Evolutionary conservation across 306 rosid genomes (phyloP).

Genomic region (Benincasa hispida): DNA sequence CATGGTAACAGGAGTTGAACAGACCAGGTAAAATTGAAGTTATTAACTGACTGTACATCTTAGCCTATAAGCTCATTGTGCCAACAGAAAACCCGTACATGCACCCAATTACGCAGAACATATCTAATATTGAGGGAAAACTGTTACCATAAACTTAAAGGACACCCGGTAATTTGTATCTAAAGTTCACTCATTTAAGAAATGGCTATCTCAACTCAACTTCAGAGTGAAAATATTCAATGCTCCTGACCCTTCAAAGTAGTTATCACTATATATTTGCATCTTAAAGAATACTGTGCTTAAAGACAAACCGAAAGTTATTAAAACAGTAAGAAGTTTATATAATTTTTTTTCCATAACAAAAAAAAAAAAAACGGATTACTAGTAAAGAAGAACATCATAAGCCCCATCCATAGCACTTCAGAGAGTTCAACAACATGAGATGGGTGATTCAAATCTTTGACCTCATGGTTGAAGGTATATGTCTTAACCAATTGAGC

Average conservation of each 20-base stretch:
- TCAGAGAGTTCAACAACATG: neutral
- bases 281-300: neutral
- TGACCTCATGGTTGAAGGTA: neutral
- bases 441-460: neutral
- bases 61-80: neutral
- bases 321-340: neutral
- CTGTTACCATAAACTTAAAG: neutral
- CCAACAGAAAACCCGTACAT: neutral
- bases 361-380: too few relatives aligned
- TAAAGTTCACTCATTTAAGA: neutral
- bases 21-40: neutral
- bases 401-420: neutral
- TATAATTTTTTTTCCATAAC: neutral
- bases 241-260: neutral
- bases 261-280: neutral
- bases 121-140: neutral
- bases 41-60: neutral
- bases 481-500: neutral
- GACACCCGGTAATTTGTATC: neutral
- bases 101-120: neutral
- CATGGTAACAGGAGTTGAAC: neutral
- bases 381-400: neutral
- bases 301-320: neutral
- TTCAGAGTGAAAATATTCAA: neutral
- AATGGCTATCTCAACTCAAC: neutral